Conservation (phyloP, 371 early-diverging fungal genomes). For the Batrachochytrium dendrobatidis region DNA sequence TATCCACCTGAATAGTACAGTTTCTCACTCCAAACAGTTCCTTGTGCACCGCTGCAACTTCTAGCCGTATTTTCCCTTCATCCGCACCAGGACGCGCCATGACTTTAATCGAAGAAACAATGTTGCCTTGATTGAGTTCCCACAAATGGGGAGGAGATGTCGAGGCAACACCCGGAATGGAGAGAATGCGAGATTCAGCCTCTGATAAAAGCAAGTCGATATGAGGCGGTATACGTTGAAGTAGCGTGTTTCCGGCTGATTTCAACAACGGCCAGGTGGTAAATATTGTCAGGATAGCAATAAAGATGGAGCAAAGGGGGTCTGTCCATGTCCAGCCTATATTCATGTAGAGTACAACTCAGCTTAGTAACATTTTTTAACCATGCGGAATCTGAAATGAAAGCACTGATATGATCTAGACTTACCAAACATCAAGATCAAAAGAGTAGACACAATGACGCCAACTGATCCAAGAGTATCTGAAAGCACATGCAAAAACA, state of each 20-base stretch:
- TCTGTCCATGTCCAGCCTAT: conserved; percentile 85
- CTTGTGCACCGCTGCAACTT: conserved; percentile 19
- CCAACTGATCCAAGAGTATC: conserved; percentile 94
- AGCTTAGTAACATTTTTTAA: neutral
- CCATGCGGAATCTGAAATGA: neutral
- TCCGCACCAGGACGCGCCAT: conserved; percentile 17
- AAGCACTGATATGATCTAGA: neutral
- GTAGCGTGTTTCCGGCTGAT: conserved; percentile 45
- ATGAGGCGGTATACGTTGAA: conserved; percentile 28
- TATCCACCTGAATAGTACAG: conserved; percentile 32
- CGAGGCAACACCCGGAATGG: conserved; percentile 30
- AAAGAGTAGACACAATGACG: conserved; percentile 85
- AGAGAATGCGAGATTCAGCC: conserved; percentile 12
- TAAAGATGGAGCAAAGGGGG: conserved; percentile 89
- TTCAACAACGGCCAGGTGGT: conserved; percentile 79
- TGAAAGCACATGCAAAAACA: conserved; percentile 91
- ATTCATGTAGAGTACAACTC: neutral
- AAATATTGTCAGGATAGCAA: conserved; percentile 77
- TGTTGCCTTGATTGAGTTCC: conserved; percentile 29
- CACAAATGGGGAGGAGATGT: conserved; percentile 36
- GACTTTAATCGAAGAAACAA: conserved; percentile 34
- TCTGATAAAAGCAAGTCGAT: conserved; percentile 14
- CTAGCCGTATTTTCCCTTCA: conserved; percentile 22
- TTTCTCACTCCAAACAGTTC: conserved; percentile 29
- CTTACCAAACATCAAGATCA: conserved; percentile 75